A percentile compares a stretch with the other conserved stretches of the same genome.
phyloP scores from a whole-genome alignment of 2,329 filamentous ascomycete species.

The Pseudogymnoascus sp. region DNA sequence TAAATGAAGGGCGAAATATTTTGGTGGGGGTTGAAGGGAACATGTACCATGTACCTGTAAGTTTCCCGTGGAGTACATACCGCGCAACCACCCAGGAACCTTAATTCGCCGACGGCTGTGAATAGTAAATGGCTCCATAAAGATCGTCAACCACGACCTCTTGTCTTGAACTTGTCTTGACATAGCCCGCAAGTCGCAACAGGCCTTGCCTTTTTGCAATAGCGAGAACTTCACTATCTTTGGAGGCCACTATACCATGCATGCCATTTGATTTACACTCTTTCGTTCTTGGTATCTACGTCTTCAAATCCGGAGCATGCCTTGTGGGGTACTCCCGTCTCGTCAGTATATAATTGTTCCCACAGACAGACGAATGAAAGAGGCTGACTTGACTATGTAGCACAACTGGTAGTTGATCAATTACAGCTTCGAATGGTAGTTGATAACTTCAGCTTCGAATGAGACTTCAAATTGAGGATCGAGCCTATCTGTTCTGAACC shows the following conservation, averaged over 20 bases:
- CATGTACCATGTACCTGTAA: background rate
- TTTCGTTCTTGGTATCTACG: background rate
- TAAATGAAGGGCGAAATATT: background rate
- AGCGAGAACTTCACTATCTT: background rate
- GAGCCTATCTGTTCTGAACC: constrained; percentile 3
- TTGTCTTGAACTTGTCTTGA: background rate
- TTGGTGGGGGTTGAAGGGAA: background rate
- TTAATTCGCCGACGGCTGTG: background rate
- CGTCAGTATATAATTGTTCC: background rate
- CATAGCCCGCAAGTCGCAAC: background rate
- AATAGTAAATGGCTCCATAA: constrained; percentile 3
- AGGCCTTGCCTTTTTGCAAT: background rate
- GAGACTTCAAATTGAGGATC: background rate
- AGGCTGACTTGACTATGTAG: constrained; percentile 4
- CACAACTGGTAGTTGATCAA: constrained; percentile 3
- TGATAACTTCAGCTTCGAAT: constrained; percentile 1
- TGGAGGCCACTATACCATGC: background rate
- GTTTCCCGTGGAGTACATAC: background rate
- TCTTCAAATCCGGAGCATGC: constrained; percentile 6
- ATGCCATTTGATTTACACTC: constrained; percentile 4
- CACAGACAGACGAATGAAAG: background rate
- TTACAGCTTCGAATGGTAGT: background rate
- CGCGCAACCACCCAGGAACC: background rate
- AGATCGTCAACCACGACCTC: background rate
- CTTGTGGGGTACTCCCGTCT: background rate